Evolutionary conservation across 495 filamentous ascomycete genomes (phyloP), one percentile per base, ranked within the genome.

Genomic region (Collariella sp.): DNA sequence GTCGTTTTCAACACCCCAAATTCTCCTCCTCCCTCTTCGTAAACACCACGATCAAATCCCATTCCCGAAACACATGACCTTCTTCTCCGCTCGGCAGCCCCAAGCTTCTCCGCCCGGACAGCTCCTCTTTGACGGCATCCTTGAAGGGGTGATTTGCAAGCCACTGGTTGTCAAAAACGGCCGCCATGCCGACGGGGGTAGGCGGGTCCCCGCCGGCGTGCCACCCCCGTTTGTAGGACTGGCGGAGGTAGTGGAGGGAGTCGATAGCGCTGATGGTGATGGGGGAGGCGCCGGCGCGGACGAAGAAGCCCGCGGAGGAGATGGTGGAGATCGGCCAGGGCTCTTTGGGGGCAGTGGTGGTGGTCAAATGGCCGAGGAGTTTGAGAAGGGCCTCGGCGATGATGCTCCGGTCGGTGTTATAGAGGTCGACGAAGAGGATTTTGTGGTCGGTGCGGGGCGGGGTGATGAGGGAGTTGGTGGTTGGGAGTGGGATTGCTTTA

Each of bases 291-390:
- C 42, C 41, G 18, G 24, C 26, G 19, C 22, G 24, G 54, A 60
- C 52, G 42, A 66, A 66, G 61, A 66, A 64, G 36, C 64, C 64
- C 0, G 59, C 64, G 16, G 61, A 63, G 19, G 43, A 35, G 15
- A 56, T 41, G 7, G 20, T n/a, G 16, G 10, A n/a, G 50, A 66
- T 54, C 18, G 41, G 61, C 58, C 58, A 66, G 49, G n/a, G n/a
- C n/a, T n/a, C n/a, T n/a, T n/a, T n/a, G n/a, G n/a, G n/a, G n/a
- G n/a, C n/a, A n/a, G n/a, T 10, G 16, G 31, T 18, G 9, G 26
- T 31, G 26, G 61, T 62, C 4, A 53, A 39, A 5, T 60, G 45
- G 7, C 43, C 44, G 24, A 64, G 38, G n/a, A 66, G 58, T 6
- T 45, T 54, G 24, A 57, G 9, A 10, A 61, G 35, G 24, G 52